Conservation (phyloP, 192 early-diverging fungal genomes). For the Allomyces macrogynus region DNA sequence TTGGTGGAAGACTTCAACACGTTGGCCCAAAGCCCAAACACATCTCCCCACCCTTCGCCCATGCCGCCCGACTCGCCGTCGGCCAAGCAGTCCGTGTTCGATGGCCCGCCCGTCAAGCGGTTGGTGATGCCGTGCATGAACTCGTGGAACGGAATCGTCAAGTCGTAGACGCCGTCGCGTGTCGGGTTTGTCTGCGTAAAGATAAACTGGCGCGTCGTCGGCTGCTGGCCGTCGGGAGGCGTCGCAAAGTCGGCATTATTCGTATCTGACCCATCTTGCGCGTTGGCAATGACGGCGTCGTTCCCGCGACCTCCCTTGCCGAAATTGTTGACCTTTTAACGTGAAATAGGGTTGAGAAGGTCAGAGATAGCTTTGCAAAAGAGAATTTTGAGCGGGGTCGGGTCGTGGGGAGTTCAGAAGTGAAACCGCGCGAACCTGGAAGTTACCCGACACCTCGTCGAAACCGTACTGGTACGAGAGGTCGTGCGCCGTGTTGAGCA, state of each 20-base stretch:
- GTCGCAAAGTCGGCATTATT: slow-evolving; percentile 45
- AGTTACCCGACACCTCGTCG: slow-evolving; percentile 6
- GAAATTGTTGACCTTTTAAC: slow-evolving; percentile 16
- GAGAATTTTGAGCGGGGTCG: too few species aligned
- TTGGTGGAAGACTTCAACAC: slow-evolving; percentile 13
- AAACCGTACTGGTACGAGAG: slow-evolving; percentile 5
- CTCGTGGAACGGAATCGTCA: slow-evolving; percentile 39
- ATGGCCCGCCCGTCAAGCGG: slow-evolving; percentile 45
- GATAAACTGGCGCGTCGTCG: slow-evolving; percentile 32
- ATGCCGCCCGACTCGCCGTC: slow-evolving; percentile 34
- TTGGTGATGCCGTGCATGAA: slow-evolving; percentile 37
- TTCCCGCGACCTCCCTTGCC: slow-evolving; percentile 25
- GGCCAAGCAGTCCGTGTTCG: slow-evolving; percentile 33
- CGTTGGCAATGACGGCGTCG: slow-evolving; percentile 27
- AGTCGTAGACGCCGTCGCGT: slow-evolving; percentile 37
- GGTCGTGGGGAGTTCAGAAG: too few species aligned
- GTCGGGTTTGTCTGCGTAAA: slow-evolving; percentile 20
- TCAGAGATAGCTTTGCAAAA: too few species aligned
- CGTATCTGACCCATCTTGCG: slow-evolving; percentile 27
- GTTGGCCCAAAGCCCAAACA: slow-evolving; percentile 16
- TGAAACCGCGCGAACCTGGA: too few species aligned
- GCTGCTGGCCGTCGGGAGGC: slow-evolving; percentile 29
- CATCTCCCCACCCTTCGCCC: slow-evolving; percentile 47
- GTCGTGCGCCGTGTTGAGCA: slow-evolving; percentile 21
- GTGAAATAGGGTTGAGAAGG: too few species aligned